Evolutionary conservation across 2,329 filamentous ascomycete genomes (phyloP), one percentile per base, ranked within the genome.

Genomic region (Colletotrichum sp.): DNA sequence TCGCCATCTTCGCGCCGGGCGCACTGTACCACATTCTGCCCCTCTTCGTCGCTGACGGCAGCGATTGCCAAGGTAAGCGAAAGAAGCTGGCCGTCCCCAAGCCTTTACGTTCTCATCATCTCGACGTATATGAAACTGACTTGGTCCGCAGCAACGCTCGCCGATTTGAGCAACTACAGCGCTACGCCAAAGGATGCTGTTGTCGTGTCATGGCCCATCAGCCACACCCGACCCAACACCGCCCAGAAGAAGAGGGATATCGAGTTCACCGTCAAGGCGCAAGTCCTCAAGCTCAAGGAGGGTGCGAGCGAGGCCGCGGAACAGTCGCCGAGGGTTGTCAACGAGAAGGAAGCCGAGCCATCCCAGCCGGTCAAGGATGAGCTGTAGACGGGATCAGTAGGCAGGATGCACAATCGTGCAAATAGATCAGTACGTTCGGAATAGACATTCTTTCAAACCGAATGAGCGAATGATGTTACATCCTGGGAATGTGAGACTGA

Each of bases 1-100:
- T 85, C 9, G 82, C 87, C 34, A 85, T 87, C 65, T 88, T 87
- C 75, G 84, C 86, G 14, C 85, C 85, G 0, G 86, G 84, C 0
- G 85, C 86, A 2, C 81, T 87, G 14, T 87, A 88, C 73, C 84
- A 85, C 56, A 82, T 86, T 16, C 63, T 86, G 56, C 86, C 86
- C 34, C 78, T 87, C 9, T 87, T 83, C 81, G 86, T 87, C 0
- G 83, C 86, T 3, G 80, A 82, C 52, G 81, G 79, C 9, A 82
- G 79, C 62, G 80, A 81, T 26, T 87, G 86, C 67, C 81, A 85
- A 70, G 81, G 84, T 85, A 76, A 75, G 80, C 78, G 14, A 26
- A 14, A 21, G 30, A 16, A 62, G 18, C 26, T n/a, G 21, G 2
- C 43, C 43, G 1, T 24, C 43, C 43, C 4, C 43, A 10, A 13